phyloP scores from a whole-genome alignment of 23 red algal genomes.

The Gracilaria gracilis region DNA sequence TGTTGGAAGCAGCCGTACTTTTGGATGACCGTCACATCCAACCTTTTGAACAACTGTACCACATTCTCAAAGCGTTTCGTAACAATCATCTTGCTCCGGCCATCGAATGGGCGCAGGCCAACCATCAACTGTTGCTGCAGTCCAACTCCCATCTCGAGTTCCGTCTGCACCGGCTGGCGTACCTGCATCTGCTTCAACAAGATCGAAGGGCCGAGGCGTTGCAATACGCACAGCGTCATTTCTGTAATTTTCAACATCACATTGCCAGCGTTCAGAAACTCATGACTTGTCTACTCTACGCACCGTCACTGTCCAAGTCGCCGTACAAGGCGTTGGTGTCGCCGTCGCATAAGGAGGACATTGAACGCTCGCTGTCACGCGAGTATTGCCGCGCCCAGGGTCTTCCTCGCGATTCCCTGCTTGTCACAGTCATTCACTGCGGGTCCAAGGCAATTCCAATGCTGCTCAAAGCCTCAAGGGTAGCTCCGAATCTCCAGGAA shows the following conservation, averaged over 20 bases:
- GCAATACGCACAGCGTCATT: constrained; percentile 59
- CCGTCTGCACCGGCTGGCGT: constrained; percentile 69
- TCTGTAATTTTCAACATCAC: constrained; percentile 69
- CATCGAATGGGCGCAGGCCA: constrained; percentile 45
- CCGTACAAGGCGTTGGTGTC: constrained; percentile 80
- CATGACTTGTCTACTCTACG: constrained; percentile 80
- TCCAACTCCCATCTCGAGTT: constrained; percentile 66
- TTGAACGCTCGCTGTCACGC: constrained; percentile 56
- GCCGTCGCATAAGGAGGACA: constrained; percentile 50
- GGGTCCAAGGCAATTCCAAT: constrained; percentile 77
- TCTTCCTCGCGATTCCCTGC: constrained; percentile 65
- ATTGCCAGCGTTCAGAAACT: constrained; percentile 73
- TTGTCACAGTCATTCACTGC: constrained; percentile 75
- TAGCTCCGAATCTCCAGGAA: constrained; percentile 69
- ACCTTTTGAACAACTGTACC: constrained; percentile 57
- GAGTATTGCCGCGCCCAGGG: constrained; percentile 76
- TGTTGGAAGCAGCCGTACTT: constrained; percentile 43
- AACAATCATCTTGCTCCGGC: constrained; percentile 41
- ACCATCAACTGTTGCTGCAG: constrained; percentile 23
- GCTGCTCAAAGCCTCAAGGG: constrained; percentile 72
- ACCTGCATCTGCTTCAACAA: constrained; percentile 56
- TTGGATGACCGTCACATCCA: constrained; percentile 42
- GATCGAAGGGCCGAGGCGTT: constrained; percentile 43
- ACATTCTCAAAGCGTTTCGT: constrained; percentile 54
- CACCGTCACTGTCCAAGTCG: constrained; percentile 49